These are phyloP conservation scores for Elaphomyces granulatus DNA, from an alignment of 495 filamentous ascomycete genomes.

Conservation along the genomic window DNA sequence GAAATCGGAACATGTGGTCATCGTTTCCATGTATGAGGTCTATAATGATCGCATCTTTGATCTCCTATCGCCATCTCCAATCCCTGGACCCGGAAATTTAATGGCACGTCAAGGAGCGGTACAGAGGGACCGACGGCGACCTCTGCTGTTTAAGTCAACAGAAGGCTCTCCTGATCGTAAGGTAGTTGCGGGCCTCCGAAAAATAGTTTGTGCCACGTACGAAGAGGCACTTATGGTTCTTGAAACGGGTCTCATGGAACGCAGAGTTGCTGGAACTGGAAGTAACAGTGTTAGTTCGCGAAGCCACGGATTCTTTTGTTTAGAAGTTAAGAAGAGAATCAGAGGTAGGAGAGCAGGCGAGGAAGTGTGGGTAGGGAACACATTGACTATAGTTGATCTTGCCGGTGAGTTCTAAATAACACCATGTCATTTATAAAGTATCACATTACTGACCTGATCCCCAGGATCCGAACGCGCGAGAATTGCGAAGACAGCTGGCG, in stretches of 20 bases:
- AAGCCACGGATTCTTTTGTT: slow-evolving; percentile 91
- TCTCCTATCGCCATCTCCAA: slow-evolving; percentile 48
- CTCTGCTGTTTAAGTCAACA: slow-evolving; percentile 76
- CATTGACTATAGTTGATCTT: slow-evolving; percentile 81
- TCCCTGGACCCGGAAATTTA: slow-evolving; percentile 23
- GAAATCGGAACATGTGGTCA: slow-evolving; percentile 69
- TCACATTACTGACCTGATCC: slow-evolving; percentile 6
- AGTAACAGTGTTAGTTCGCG: slow-evolving; percentile 79
- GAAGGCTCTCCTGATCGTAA: slow-evolving; percentile 75
- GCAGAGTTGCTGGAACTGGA: slow-evolving; percentile 78
- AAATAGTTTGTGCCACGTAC: slow-evolving; percentile 73
- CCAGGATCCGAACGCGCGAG: slow-evolving; percentile 75
- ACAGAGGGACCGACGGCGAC: slow-evolving; percentile 58
- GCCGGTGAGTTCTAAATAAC: slow-evolving; percentile 55
- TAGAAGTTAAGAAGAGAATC: slow-evolving; percentile 79
- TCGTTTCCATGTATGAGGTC: slow-evolving; percentile 97
- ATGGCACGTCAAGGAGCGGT: slow-evolving; percentile 24
- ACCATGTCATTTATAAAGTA: background rate
- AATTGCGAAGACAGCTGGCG: slow-evolving; percentile 84
- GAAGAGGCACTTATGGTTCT: slow-evolving; percentile 82
- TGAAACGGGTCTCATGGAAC: slow-evolving; percentile 76
- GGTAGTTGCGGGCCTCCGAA: slow-evolving; percentile 79
- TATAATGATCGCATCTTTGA: slow-evolving; percentile 98
- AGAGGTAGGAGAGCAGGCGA: slow-evolving; percentile 35
- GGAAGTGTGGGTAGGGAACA: slow-evolving; percentile 60